phyloP scores from a whole-genome alignment of 2,329 filamentous ascomycete genomes.

The Colletotrichum lini region DNA sequence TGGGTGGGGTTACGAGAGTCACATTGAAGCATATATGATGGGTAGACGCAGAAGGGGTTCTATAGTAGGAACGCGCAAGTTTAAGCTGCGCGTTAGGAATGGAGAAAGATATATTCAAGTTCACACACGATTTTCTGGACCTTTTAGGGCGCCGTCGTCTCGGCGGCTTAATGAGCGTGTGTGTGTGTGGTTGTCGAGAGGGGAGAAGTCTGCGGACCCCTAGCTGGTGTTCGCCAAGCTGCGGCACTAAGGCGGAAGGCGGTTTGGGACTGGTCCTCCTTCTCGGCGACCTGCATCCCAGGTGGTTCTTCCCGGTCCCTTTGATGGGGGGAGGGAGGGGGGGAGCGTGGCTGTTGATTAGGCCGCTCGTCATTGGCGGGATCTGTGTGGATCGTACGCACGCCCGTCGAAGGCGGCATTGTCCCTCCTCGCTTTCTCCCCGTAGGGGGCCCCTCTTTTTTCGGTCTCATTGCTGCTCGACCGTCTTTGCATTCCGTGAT shows the following conservation, averaged over 20 bases:
- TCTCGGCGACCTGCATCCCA: constrained; percentile 21
- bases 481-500: background rate
- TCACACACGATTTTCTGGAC: constrained; percentile 5
- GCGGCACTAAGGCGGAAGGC: constrained; percentile 6
- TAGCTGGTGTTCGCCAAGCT: constrained; percentile 25
- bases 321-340: background rate
- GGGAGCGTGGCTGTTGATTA: constrained; percentile 1
- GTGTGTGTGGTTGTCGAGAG: background rate
- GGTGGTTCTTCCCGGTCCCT: constrained; percentile 5
- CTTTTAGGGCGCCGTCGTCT: background rate
- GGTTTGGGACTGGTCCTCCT: constrained; percentile 1
- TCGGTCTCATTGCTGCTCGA: background rate
- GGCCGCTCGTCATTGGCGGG: constrained; percentile 32
- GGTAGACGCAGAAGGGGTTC: constrained; percentile 36
- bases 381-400: constrained; percentile 33
- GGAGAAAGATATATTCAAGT: constrained; percentile 39
- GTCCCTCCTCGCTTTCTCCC: background rate
- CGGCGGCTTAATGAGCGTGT: background rate
- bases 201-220: background rate
- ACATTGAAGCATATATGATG: constrained; percentile 44
- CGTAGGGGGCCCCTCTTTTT: background rate
- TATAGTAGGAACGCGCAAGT: constrained; percentile 31
- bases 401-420: constrained; percentile 1
- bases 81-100: constrained; percentile 34
- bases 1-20: constrained; percentile 47